Conservation (phyloP, 1,284 basidiomycete genomes). For the Xerocomus nothofagi region DNA sequence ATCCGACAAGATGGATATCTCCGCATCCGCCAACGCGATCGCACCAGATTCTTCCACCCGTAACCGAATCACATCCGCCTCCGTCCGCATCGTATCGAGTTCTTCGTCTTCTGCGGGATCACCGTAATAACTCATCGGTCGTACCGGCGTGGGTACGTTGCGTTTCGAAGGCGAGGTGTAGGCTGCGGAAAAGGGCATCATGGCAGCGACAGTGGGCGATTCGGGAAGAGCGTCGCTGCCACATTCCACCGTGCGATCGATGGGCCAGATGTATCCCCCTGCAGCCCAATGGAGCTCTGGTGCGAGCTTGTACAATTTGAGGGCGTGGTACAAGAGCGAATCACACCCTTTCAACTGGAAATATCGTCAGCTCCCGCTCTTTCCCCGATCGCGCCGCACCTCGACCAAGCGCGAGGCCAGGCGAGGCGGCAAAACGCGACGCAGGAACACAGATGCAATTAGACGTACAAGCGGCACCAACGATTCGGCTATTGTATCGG, state of each 20-base stretch:
- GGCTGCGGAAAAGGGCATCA: conserved; percentile 34
- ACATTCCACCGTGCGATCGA: conserved; percentile 66
- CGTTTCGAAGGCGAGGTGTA: conserved; percentile 35
- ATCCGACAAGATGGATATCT: conserved; percentile 62
- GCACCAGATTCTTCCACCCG: conserved; percentile 69
- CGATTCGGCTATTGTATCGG: conserved; percentile 65
- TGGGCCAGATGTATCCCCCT: conserved; percentile 77
- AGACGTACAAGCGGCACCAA: conserved; percentile 65
- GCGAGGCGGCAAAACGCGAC: conserved; percentile 3
- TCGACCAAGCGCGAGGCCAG: conserved; percentile 3
- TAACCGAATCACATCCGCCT: conserved; percentile 47
- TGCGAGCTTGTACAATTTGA: conserved; percentile 71
- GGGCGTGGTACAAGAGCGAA: conserved; percentile 68
- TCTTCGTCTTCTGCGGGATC: conserved; percentile 43
- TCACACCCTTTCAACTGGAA: conserved; percentile 73
- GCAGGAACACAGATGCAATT: conserved; percentile 8
- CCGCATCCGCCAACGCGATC: conserved; percentile 58
- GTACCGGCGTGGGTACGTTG: conserved; percentile 26
- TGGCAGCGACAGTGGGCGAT: conserved; percentile 34
- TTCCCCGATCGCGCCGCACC: conserved; percentile 13
- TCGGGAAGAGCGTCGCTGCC: conserved; percentile 44
- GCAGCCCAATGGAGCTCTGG: conserved; percentile 78
- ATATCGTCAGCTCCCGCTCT: conserved; percentile 20
- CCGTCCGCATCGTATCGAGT: conserved; percentile 28
- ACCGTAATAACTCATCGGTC: conserved; percentile 45